Evolutionary conservation across 2,329 filamentous ascomycete genomes (phyloP).

Genomic region (Rugonectria rugulosa): DNA sequence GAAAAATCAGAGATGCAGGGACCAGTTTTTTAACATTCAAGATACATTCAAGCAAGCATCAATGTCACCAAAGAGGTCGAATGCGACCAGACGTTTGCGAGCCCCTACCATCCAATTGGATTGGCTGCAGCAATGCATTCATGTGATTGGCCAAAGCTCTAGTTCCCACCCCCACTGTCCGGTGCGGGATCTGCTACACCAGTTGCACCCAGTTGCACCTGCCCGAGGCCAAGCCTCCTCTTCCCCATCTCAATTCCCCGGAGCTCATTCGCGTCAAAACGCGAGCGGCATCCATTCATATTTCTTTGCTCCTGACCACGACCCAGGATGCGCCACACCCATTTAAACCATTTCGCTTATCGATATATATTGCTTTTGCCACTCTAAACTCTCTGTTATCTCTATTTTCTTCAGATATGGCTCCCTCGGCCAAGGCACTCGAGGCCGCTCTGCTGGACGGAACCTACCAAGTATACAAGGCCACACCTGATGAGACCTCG

Average conservation of each 20-base stretch:
- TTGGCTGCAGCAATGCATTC: background rate
- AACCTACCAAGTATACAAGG: conserved; percentile 55
- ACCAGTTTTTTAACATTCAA: too few species aligned
- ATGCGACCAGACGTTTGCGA: too few species aligned
- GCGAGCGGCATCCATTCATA: too few species aligned
- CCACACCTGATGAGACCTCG: conserved; percentile 56
- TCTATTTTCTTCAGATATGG: conserved; percentile 42
- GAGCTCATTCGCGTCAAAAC: too few species aligned
- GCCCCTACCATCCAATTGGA: too few species aligned
- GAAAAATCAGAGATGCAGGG: too few species aligned
- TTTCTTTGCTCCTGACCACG: too few species aligned
- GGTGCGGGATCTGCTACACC: conserved; percentile 13
- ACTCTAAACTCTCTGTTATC: background rate
- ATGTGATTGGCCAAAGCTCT: conserved; percentile 31
- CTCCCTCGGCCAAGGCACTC: conserved; percentile 51
- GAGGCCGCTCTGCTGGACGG: conserved; percentile 56
- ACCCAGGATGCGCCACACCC: too few species aligned
- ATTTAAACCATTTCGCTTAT: background rate
- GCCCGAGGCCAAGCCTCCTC: conserved; percentile 20
- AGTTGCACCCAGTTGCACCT: too few species aligned
- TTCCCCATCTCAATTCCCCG: background rate
- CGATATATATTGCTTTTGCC: background rate
- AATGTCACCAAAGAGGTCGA: too few species aligned
- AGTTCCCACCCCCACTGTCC: conserved; percentile 27
- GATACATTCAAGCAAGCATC: too few species aligned